phyloP scores from a whole-genome alignment of 2,329 filamentous ascomycete species.

The Aspergillus thermomutatus region DNA sequence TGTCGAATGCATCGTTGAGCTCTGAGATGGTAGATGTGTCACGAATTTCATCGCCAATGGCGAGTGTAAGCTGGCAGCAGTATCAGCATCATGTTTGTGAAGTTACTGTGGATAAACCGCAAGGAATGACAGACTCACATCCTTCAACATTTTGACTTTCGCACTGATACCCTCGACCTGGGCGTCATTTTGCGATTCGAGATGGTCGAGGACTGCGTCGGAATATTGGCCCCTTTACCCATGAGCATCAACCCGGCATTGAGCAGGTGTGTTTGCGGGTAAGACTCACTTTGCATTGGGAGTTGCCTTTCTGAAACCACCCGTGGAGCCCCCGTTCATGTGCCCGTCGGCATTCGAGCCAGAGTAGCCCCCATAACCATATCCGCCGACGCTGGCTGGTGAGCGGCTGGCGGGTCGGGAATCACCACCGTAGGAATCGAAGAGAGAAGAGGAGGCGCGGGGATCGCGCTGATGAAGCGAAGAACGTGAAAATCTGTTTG shows the following conservation, averaged over 20 bases:
- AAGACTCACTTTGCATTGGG: slow-evolving; percentile 64
- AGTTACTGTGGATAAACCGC: background rate
- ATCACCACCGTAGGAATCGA: slow-evolving; percentile 67
- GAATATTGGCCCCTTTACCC: slow-evolving; percentile 76
- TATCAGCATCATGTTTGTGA: background rate
- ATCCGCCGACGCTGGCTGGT: slow-evolving; percentile 51
- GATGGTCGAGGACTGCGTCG: slow-evolving; percentile 83
- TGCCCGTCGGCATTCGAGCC: slow-evolving; percentile 22
- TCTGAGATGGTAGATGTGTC: slow-evolving; percentile 84
- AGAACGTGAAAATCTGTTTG: slow-evolving; percentile 62
- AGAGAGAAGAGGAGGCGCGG: slow-evolving; percentile 68
- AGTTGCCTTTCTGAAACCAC: slow-evolving; percentile 58
- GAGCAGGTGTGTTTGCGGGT: background rate
- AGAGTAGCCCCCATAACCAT: slow-evolving; percentile 38
- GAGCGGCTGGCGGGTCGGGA: slow-evolving; percentile 41
- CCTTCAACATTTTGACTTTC: slow-evolving; percentile 85
- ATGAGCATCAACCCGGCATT: slow-evolving; percentile 3
- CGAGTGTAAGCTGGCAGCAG: slow-evolving; percentile 68
- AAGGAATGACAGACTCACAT: slow-evolving; percentile 55
- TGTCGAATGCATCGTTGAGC: slow-evolving; percentile 94
- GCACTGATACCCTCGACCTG: slow-evolving; percentile 87
- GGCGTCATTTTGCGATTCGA: slow-evolving; percentile 92
- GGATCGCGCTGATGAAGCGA: slow-evolving; percentile 66
- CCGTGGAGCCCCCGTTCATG: slow-evolving; percentile 23
- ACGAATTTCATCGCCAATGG: slow-evolving; percentile 93